Percentiles rank a stretch among this genome's conserved stretches.
Conservation (phyloP, 2,329 filamentous ascomycete species). For the Corynespora cassiicola region DNA sequence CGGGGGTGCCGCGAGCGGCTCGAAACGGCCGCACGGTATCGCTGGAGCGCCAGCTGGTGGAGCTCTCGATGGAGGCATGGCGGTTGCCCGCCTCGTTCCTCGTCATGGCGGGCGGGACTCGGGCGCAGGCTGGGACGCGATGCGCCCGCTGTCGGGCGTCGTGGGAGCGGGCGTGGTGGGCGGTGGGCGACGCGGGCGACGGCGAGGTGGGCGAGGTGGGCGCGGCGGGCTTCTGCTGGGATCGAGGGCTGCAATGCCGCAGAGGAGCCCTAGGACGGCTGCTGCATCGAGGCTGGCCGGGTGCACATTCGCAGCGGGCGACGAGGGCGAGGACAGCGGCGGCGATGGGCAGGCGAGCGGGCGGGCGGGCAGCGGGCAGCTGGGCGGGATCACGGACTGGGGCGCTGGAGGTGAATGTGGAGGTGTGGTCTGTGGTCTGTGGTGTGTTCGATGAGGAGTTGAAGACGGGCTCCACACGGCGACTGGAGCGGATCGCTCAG, state of each 20-base stretch:
- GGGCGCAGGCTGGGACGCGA: conserved; percentile 14
- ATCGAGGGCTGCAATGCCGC: conserved; percentile 40
- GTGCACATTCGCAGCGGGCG: conserved; percentile 27
- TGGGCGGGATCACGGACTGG: background rate
- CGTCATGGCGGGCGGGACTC: conserved; percentile 59
- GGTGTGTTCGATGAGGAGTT: conserved; percentile 11
- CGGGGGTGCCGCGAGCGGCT: conserved; percentile 45
- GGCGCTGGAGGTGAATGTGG: conserved; percentile 8
- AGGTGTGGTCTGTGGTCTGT: conserved; percentile 3
- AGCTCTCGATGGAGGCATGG: conserved; percentile 71
- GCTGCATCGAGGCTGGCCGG: conserved; percentile 44
- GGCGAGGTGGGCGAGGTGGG: conserved; percentile 7
- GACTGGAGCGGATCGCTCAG: conserved; percentile 7
- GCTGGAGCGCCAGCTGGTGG: conserved; percentile 71
- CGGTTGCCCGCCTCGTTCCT: conserved; percentile 69
- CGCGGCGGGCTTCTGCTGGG: conserved; percentile 18
- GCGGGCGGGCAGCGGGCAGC: conserved; percentile 13
- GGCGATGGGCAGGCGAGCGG: conserved; percentile 11
- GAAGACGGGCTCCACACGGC: conserved; percentile 21
- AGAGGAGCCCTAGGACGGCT: conserved; percentile 43
- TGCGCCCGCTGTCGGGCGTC: conserved; percentile 17
- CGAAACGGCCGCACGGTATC: conserved; percentile 65
- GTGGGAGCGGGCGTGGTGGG: no score
- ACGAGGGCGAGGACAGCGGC: conserved; percentile 4
- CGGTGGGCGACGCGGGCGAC: no score